Percentiles rank a stretch among this genome's conserved stretches.
Evolutionary conservation across 108 stramenopile genomes (phyloP).

Genomic region (Pseudonitzschia multistriata): DNA sequence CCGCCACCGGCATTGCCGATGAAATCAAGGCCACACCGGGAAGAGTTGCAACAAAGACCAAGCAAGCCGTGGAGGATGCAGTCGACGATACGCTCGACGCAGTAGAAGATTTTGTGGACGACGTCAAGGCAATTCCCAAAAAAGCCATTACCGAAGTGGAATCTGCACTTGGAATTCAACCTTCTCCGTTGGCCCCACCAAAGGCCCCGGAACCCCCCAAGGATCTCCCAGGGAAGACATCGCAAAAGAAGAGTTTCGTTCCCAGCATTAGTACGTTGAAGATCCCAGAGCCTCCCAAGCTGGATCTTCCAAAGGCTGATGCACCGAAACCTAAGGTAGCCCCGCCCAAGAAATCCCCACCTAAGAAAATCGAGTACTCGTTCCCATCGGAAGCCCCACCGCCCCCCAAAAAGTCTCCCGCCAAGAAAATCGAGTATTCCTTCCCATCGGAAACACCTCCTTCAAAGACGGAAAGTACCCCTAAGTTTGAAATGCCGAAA

Average conservation of each 20-base stretch:
- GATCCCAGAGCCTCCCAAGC: conserved; percentile 23
- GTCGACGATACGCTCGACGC: conserved; percentile 57
- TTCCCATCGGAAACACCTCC: conserved; percentile 2
- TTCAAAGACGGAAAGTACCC: not conserved
- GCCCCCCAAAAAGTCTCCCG: not conserved
- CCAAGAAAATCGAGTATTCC: not conserved
- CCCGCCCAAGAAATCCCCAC: not conserved
- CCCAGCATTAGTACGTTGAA: conserved; percentile 31
- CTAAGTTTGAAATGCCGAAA: conserved; percentile 42
- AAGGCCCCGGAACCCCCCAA: conserved; percentile 41
- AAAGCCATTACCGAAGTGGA: conserved; percentile 58
- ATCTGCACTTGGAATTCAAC: conserved; percentile 20
- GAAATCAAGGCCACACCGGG: conserved; percentile 73
- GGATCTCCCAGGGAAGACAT: conserved; percentile 6
- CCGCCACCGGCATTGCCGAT: conserved; percentile 43
- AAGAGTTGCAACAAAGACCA: conserved; percentile 50
- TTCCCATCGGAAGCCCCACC: not conserved
- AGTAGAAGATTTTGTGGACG: conserved; percentile 56
- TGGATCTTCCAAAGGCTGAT: conserved; percentile 38
- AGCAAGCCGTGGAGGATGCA: conserved; percentile 45
- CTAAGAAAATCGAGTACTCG: not conserved
- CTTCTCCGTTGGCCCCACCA: conserved; percentile 8
- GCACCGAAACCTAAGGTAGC: conserved; percentile 11
- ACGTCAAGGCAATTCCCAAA: conserved; percentile 59
- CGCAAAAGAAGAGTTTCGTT: conserved; percentile 21